Evolutionary conservation across 2,329 filamentous ascomycete species (phyloP), one percentile per base, ranked within the genome.

Genomic region (Thielaviopsis euricoi): DNA sequence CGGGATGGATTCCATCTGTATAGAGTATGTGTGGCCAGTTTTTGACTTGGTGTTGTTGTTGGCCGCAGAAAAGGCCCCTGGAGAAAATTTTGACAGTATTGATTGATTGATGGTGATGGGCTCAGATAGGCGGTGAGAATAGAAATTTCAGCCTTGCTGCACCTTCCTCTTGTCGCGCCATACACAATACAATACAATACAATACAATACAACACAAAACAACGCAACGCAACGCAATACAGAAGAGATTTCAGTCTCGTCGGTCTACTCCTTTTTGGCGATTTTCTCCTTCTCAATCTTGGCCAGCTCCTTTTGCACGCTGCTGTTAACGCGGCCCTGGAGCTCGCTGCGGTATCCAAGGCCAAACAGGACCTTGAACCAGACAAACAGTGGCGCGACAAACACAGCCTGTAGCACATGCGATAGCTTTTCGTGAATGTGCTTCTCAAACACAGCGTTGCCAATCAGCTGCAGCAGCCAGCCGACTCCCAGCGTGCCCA

Each of bases 381-480:
- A 98, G 60, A 97, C 91, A 65, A 97, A 98, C 66, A 98, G 85
- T 9, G 93, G 93, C 0, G 93, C 93, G 23, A 97, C 77, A 66
- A 97, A 91, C 62, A 97, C 71, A 26, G 93, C 90, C 71, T 97
- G 93, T 53, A 94, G 77, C 49, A 97, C 72, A 66, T 96, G 97
- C 71, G 97, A 90, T 53, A 97, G 74, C 52, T 58, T 55, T 21
- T 58, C 59, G 22, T 58, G 56, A 33, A 61, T 56, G 56, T 91
- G 82, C 21, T 87, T 82, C 71, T 97, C 93, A 64, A 89, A 97
- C 55, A 79, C 81, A 43, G 89, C 90, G 67, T 98, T 93, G 26
- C 93, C 93, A 55, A 97, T 65, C 67, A 98, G 96, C 68, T 98
- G 93, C 55, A 84, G 76, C 58, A 95, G 74, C 93, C 93, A 98